Evolutionary conservation across 306 rosid genomes (phyloP), one percentile per base, ranked within the genome.

Genomic region (Coriaria nepalensis): DNA sequence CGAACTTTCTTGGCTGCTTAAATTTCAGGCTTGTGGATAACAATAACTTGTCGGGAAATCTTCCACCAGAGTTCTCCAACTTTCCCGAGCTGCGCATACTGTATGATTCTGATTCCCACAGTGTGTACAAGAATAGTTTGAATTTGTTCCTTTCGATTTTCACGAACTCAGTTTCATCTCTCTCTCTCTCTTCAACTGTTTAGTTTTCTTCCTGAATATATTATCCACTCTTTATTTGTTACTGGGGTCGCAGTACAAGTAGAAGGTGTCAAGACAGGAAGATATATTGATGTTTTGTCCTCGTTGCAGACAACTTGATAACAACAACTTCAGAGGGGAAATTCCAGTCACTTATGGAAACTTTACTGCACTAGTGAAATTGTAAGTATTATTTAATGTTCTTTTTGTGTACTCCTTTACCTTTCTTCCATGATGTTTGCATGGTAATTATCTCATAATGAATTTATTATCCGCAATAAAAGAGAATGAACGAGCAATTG

Each of bases 261-360:
- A 20, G 29, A 20, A 20, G 3, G 29, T 20, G 29, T 20, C 29
- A 20, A 20, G 29, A 20, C 29, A 20, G 3, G 29, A 20, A 20
- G 29, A 20, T 20, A 20, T 20, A 20, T 20, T 20, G 43, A 29
- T 41, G 40, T 56, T 38, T 59, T 73, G 52, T 52, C 72, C 47
- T 47, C 53, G 57, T 67, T 76, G 78, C 80, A 90, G 97, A 55
- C 97, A 90, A 61, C 76, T 85, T 55, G 97, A 90, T 72, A 84
- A 84, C 75, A 90, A 90, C 69, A 67, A 90, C 73, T 84, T 90
- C 41, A 58, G 13, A 0, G 95, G 85, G 62, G 64, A 38, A 35
- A 84, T 90, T 79, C 97, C 97, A 29, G 66, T 55, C 37, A 11
- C 85, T 10, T 90, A 73, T 59, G 68, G 65, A 45, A 71, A 60